These are phyloP conservation scores for Capronia coronata DNA, from an alignment of 2,329 filamentous ascomycete species.

Conservation along the genomic window DNA sequence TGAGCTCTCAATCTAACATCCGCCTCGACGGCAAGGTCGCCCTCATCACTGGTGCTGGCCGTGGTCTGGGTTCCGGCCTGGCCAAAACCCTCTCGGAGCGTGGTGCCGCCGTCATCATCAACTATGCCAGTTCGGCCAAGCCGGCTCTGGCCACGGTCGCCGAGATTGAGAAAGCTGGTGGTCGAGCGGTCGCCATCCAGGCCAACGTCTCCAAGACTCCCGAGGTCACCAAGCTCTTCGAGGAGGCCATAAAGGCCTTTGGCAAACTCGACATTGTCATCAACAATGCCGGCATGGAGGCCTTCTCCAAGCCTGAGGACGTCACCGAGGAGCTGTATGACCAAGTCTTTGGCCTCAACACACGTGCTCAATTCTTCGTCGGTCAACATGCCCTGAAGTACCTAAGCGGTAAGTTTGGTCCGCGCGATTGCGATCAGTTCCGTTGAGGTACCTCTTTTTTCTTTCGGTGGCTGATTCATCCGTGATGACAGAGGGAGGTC, in stretches of 20 bases:
- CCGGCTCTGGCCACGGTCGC: slow-evolving; percentile 33
- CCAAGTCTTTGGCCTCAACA: slow-evolving; percentile 56
- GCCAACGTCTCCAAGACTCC: slow-evolving; percentile 35
- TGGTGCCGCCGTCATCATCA: slow-evolving; percentile 35
- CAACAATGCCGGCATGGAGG: slow-evolving; percentile 27
- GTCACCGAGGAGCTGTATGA: slow-evolving; percentile 57
- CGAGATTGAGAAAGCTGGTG: slow-evolving; percentile 29
- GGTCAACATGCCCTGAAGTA: slow-evolving; percentile 65
- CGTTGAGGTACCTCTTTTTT: too few species aligned
- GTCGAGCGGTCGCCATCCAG: slow-evolving; percentile 45
- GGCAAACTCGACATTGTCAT: slow-evolving; percentile 29
- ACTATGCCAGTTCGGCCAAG: slow-evolving; percentile 41
- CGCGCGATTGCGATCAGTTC: background rate
- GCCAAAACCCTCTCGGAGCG: slow-evolving; percentile 35
- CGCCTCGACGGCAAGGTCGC: slow-evolving; percentile 36
- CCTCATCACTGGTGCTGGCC: slow-evolving; percentile 35
- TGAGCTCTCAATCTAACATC: slow-evolving; percentile 21
- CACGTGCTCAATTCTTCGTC: slow-evolving; percentile 58
- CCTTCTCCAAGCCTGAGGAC: slow-evolving; percentile 53
- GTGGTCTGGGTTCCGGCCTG: slow-evolving; percentile 35
- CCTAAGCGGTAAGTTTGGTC: slow-evolving; percentile 36
- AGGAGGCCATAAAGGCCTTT: slow-evolving; percentile 32
- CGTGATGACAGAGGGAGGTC: slow-evolving; percentile 38
- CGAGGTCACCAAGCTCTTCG: slow-evolving; percentile 47
- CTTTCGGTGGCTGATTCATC: slow-evolving; percentile 7